Evolutionary conservation across 495 filamentous ascomycete genomes (phyloP).

Genomic region (Venustampulla echinocandica): DNA sequence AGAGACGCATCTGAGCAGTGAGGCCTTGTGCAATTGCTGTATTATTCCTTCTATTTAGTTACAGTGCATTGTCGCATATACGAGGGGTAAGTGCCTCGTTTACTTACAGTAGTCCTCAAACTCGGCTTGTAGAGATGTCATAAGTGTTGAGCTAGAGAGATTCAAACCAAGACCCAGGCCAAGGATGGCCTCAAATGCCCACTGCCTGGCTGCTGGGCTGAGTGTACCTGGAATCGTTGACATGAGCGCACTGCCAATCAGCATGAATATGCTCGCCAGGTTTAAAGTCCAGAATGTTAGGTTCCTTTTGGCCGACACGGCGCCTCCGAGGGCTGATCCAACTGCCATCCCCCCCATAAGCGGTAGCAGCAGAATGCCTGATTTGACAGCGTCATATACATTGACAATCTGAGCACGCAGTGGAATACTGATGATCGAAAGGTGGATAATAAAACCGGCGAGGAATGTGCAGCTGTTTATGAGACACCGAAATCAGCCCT

Average conservation of each 20-base stretch:
- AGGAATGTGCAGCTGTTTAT: constrained; percentile 38
- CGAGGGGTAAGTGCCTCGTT: not conserved
- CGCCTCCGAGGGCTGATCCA: constrained; percentile 40
- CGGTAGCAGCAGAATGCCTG: constrained; percentile 50
- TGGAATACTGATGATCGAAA: constrained; percentile 47
- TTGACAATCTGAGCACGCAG: constrained; percentile 51
- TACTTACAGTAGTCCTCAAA: constrained; percentile 1
- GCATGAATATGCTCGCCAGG: constrained; percentile 37
- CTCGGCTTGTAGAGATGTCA: not conserved
- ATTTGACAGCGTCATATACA: constrained; percentile 32
- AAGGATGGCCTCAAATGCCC: constrained; percentile 21
- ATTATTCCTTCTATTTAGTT: not conserved
- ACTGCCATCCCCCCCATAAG: constrained; percentile 42
- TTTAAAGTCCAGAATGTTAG: constrained; percentile 44
- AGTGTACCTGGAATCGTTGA: constrained; percentile 23
- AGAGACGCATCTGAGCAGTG: constrained; percentile 35
- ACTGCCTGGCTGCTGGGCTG: constrained; percentile 10
- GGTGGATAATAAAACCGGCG: constrained; percentile 46
- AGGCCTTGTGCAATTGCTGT: constrained; percentile 41
- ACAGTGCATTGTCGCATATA: not conserved
- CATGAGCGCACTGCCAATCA: constrained; percentile 41
- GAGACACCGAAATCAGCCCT: constrained; percentile 29
- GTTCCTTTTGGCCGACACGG: constrained; percentile 34
- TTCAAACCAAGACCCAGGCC: constrained; percentile 23
- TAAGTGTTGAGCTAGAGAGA: not conserved